Conservation (phyloP, 2,329 filamentous ascomycete genomes). For the Chaetomiaceae sp. region DNA sequence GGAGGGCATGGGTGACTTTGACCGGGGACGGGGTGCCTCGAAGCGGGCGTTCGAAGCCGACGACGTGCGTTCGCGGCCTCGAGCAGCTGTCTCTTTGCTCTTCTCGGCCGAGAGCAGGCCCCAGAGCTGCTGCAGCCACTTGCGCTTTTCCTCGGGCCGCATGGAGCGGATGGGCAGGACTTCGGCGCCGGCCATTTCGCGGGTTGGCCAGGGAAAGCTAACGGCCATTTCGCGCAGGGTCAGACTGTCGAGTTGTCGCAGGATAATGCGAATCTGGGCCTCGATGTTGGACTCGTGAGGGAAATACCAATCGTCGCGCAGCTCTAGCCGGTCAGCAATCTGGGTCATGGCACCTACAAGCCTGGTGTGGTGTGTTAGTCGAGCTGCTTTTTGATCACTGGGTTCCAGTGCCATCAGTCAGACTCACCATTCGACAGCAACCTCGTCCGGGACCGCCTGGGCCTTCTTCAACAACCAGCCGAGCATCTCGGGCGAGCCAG, state of each 20-base stretch:
- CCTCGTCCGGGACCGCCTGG: conserved; percentile 30
- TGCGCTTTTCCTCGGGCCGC: conserved; percentile 35
- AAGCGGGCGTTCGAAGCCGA: conserved; percentile 20
- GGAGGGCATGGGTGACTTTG: background rate
- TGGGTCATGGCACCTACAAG: conserved; percentile 33
- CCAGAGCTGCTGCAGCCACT: conserved; percentile 33
- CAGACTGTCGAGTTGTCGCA: conserved; percentile 30
- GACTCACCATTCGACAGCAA: conserved; percentile 32
- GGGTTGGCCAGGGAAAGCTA: conserved; percentile 36
- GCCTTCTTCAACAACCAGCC: conserved; percentile 35
- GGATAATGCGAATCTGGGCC: conserved; percentile 32
- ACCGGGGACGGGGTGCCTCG: conserved; percentile 16
- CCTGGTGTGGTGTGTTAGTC: conserved; percentile 8
- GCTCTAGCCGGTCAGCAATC: conserved; percentile 32
- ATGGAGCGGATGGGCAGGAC: conserved; percentile 35
- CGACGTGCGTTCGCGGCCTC: background rate
- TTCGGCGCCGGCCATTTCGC: conserved; percentile 35
- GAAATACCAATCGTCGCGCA: conserved; percentile 31
- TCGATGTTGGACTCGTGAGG: conserved; percentile 30
- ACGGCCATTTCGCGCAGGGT: conserved; percentile 36
- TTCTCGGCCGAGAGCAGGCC: conserved; percentile 25
- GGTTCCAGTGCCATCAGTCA: background rate
- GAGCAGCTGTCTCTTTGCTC: conserved; percentile 14
- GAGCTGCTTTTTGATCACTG: background rate
- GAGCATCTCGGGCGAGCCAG: conserved; percentile 33